Evolutionary conservation across 768 basidiomycete species (phyloP), one percentile per base, ranked within the genome.

Genomic region (Suillus discolor): DNA sequence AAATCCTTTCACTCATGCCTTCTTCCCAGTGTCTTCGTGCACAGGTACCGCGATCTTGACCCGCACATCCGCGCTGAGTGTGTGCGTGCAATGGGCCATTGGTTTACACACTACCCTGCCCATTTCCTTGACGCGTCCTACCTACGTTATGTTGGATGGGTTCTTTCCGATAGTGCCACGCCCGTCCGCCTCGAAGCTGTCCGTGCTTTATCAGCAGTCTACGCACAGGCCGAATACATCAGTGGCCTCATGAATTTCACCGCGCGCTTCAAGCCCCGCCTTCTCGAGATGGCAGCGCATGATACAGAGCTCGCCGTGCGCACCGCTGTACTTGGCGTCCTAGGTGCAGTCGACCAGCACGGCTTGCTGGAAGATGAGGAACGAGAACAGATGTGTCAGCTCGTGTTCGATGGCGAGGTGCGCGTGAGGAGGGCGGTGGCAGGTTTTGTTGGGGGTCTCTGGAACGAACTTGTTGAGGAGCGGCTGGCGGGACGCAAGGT

Each of bases 131-230:
- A 95, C 61, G 89, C 89, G 7, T 81, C 88, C 25, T 96, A 97
- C 75, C 87, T 99, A 25, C 92, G 93, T 28, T 99, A 99, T 73
- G 89, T 98, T 38, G 95, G 95, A 2, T 96, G 96, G 93, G 94
- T 97, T 2, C 85, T 98, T 38, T 96, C 95, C 12, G 97, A 99
- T 75, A 78, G 87, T 1, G 90, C 92, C 67, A 88, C 91, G 0
- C 85, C 89, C 64, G 95, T 97, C 55, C 93, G 97, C 15, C 84
- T 95, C 36, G 96, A 96, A 72, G 95, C 97, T 6, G 89, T 97
- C 51, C 88, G 87, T 64, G 89, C 96, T 0, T 85, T 99, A 1
- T 83, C 86, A 0, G 83, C 88, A 6, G 90, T 97, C 34, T 99
- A 98, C 74, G 83, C 87, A 7, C 90, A 93, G 70, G 83, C 85